Conservation (phyloP, 2,329 filamentous ascomycete species). For the Colletotrichum falcatum region DNA sequence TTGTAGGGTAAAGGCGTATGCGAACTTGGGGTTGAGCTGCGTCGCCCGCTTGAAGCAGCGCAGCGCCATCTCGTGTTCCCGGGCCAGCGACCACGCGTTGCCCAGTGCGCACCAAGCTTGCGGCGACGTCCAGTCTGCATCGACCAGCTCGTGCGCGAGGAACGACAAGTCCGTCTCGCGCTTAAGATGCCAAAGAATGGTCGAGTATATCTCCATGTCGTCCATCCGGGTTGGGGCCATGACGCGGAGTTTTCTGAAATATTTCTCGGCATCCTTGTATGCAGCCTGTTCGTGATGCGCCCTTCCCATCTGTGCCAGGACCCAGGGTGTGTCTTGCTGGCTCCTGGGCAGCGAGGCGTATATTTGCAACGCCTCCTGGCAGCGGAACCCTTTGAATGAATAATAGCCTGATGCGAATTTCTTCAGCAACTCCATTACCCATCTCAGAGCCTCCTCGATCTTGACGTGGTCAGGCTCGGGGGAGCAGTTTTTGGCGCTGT, state of each 20-base stretch:
- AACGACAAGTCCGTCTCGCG: slow-evolving; percentile 92
- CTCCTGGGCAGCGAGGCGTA: slow-evolving; percentile 77
- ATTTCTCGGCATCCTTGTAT: slow-evolving; percentile 88
- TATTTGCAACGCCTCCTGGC: slow-evolving; percentile 79
- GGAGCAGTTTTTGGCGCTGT: slow-evolving; percentile 51
- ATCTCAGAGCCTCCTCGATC: slow-evolving; percentile 80
- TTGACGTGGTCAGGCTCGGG: slow-evolving; percentile 68
- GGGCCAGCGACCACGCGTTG: slow-evolving; percentile 92
- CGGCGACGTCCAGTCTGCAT: slow-evolving; percentile 87
- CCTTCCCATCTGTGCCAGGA: slow-evolving; percentile 89
- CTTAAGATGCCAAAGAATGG: slow-evolving; percentile 98
- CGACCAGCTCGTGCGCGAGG: slow-evolving; percentile 89
- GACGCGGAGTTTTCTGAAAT: slow-evolving; percentile 82
- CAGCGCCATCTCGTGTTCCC: slow-evolving; percentile 94
- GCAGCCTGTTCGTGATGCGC: slow-evolving; percentile 91
- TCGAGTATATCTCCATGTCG: slow-evolving; percentile 99
- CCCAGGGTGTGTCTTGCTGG: slow-evolving; percentile 93
- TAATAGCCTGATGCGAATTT: slow-evolving; percentile 87
- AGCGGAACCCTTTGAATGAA: slow-evolving; percentile 81
- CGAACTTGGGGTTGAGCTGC: slow-evolving; percentile 89
- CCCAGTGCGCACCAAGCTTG: slow-evolving; percentile 97
- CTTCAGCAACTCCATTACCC: slow-evolving; percentile 82
- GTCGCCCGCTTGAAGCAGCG: slow-evolving; percentile 95
- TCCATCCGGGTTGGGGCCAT: slow-evolving; percentile 86
- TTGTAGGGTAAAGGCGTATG: slow-evolving; percentile 95